These are phyloP conservation scores for Clavispora carvajalis DNA, from an alignment of 805 yeast genomes.

Conservation along the genomic window DNA sequence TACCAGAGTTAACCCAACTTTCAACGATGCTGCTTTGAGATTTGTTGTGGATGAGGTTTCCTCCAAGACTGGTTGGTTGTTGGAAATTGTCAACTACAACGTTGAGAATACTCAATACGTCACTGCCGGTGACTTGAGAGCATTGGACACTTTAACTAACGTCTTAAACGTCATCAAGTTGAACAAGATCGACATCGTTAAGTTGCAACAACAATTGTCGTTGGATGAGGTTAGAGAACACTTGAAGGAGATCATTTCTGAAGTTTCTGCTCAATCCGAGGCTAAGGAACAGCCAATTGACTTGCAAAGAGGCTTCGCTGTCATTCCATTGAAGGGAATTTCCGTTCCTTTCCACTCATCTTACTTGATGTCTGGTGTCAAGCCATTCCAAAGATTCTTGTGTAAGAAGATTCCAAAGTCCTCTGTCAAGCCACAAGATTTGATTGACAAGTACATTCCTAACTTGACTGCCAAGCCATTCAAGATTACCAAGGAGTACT, in stretches of 20 bases:
- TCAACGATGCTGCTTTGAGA: conserved; percentile 88
- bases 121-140: conserved; percentile 97
- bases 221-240: conserved; percentile 87
- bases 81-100: conserved; percentile 96
- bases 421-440: conserved; percentile 90
- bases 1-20: conserved; percentile 80
- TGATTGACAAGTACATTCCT: conserved; percentile 95
- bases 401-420: conserved; percentile 92
- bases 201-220: conserved; percentile 75
- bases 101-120: conserved; percentile 98
- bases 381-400: conserved; percentile 97
- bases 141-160: conserved; percentile 85
- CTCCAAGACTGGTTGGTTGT: conserved; percentile 81
- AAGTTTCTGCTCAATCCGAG: conserved; percentile 71
- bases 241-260: conserved; percentile 79
- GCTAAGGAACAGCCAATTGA: conserved; percentile 97
- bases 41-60: conserved; percentile 89
- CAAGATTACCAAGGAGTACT: conserved; percentile 91
- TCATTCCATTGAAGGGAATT: conserved; percentile 96
- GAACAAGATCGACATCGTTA: conserved; percentile 89
- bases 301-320: conserved; percentile 96
- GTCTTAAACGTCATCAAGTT: conserved; percentile 89
- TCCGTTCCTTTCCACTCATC: conserved; percentile 99
- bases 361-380: conserved; percentile 97
- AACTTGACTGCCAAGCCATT: conserved; percentile 98